Evolutionary conservation across 2,329 filamentous ascomycete species (phyloP), one percentile per base, ranked within the genome.

Genomic region (Epichloe festucae): DNA sequence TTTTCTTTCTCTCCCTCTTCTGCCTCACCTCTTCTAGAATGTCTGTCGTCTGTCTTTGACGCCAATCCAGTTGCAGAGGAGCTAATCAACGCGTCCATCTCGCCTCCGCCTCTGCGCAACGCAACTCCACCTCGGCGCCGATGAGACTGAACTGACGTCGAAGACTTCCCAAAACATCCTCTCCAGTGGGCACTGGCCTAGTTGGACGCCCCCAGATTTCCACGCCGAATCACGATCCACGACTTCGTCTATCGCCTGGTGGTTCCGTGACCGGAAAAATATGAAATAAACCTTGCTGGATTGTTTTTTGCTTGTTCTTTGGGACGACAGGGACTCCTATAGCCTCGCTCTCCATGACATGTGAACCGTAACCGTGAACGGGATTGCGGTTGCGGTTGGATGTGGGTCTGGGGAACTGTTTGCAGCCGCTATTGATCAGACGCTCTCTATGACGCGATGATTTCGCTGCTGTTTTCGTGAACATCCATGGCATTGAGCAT

Each of bases 361-460:
- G 27, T 31, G 8, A 31, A 23, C 21, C 38, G 15, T 44, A 27
- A 36, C 48, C 48, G 40, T 35, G 27, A 50, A 23, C 48, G 48
- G 8, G 8, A 4, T 31, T 31, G 31, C 31, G 31, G 31, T 31
- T 31, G 31, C 31, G 31, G 31, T 31, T 31, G 31, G 31, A 21
- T 36, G 42, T 41, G 43, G 42, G 35, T 46, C 27, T 19, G 31
- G 48, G 7, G 7, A 10, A 31, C 11, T 15, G 21, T 10, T 41
- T 23, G 31, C 41, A 42, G 21, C 40, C 21, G 36, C 36, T 3
- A 6, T 34, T 14, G 21, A 31, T n/a, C 3, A 31, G 23, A 42
- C 4, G 21, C 23, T 52, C 23, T 53, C 51, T 50, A 53, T 53
- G 51, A 53, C 51, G 51, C 51, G 48, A 42, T 35, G 51, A 53